A percentile compares a stretch with the other conserved stretches of the same genome.
Conservation (phyloP, 768 basidiomycete genomes). For the Termitomyces sp. region DNA sequence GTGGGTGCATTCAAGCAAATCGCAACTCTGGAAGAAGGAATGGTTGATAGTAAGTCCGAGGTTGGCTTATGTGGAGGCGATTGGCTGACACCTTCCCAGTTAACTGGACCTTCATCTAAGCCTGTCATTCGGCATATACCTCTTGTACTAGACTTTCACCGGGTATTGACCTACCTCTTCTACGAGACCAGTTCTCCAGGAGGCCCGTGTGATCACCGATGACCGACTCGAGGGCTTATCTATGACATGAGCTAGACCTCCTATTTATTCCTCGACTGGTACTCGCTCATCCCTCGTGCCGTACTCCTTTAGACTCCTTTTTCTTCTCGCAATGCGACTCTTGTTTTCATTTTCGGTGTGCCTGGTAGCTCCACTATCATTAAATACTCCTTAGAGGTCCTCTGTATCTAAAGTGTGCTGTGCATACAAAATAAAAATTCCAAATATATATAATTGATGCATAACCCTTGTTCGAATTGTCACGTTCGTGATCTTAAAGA, state of each 20-base stretch:
- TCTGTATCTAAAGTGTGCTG: slow-evolving; percentile 2
- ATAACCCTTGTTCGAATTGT: neutral
- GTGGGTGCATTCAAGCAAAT: slow-evolving; percentile 58
- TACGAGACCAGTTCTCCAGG: slow-evolving; percentile 5
- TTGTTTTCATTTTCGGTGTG: neutral
- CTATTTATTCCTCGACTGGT: slow-evolving; percentile 7
- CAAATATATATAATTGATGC: neutral
- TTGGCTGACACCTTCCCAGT: slow-evolving; percentile 21
- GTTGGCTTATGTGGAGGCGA: neutral
- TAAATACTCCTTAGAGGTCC: neutral
- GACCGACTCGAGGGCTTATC: slow-evolving; percentile 12
- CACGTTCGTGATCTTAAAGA: no score
- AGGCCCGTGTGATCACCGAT: slow-evolving; percentile 3
- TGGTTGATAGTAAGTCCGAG: slow-evolving; percentile 46
- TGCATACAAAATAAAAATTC: slow-evolving; percentile 1
- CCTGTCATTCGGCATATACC: slow-evolving; percentile 12
- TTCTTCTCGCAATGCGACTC: neutral
- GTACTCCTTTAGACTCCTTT: neutral
- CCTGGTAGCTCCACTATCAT: slow-evolving; percentile 4
- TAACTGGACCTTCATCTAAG: slow-evolving; percentile 30
- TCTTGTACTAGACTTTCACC: neutral
- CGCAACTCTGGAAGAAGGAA: slow-evolving; percentile 42
- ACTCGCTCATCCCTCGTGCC: slow-evolving; percentile 12
- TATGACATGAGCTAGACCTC: slow-evolving; percentile 10
- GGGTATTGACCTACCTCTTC: slow-evolving; percentile 4